Percentiles rank a stretch among this genome's conserved stretches.
These are phyloP conservation scores for Metschnikowia koreensis DNA, from an alignment of 805 yeast species.

Conservation along the genomic window DNA sequence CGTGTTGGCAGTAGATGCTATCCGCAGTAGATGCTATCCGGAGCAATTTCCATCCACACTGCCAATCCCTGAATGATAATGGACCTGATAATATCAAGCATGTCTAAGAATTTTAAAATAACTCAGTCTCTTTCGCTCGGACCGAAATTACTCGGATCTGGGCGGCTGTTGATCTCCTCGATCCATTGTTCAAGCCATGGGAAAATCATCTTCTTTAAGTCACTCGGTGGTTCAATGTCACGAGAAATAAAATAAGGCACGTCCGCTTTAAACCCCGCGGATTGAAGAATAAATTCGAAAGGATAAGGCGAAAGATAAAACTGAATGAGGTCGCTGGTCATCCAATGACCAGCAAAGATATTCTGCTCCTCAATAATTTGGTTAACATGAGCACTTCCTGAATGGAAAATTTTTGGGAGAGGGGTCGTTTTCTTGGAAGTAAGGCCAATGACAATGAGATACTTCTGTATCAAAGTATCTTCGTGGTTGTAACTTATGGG, in stretches of 20 bases:
- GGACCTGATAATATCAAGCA: slow-evolving; percentile 4
- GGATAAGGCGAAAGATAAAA: background rate
- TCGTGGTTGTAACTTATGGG: background rate
- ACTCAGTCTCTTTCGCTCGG: background rate
- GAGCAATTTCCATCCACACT: background rate
- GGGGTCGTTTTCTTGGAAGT: background rate
- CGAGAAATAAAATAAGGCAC: slow-evolving; percentile 6
- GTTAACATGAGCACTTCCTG: background rate
- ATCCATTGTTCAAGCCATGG: slow-evolving; percentile 7
- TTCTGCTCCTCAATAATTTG: background rate
- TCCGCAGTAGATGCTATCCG: background rate
- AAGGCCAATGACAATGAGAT: background rate
- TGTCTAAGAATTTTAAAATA: background rate
- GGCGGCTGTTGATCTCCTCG: background rate
- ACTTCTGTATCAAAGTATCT: background rate
- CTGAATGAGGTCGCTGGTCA: background rate
- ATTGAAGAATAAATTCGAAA: slow-evolving; percentile 2
- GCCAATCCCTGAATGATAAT: slow-evolving; percentile 7
- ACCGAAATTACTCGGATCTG: background rate
- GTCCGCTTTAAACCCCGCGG: slow-evolving; percentile 4
- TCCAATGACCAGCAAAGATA: background rate
- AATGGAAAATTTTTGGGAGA: background rate
- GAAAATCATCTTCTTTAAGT: slow-evolving; percentile 3
- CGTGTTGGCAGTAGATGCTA: no score
- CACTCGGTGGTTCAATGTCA: slow-evolving; percentile 5